These are phyloP conservation scores for Protomyces lactucae-debilis DNA, from an alignment of 1,139 yeast genomes.

Conservation along the genomic window DNA sequence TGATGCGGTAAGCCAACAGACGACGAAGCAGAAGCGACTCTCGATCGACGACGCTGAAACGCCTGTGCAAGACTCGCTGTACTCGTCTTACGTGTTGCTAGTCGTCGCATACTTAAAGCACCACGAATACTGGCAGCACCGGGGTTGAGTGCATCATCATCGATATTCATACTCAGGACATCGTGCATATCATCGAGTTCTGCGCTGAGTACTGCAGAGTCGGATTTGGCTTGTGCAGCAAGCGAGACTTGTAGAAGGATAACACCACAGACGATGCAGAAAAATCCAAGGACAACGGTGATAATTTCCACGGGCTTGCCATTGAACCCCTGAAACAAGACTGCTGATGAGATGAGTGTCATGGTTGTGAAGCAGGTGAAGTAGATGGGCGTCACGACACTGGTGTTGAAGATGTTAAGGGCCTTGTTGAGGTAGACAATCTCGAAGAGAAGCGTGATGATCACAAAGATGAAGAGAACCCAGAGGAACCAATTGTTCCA, in stretches of 20 bases:
- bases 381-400: slow-evolving; percentile 31
- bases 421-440: slow-evolving; percentile 31
- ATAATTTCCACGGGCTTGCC: slow-evolving; percentile 29
- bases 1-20: background rate
- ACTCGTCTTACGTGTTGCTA: slow-evolving; percentile 4
- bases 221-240: slow-evolving; percentile 26
- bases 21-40: background rate
- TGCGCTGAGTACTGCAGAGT: slow-evolving; percentile 23
- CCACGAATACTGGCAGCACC: slow-evolving; percentile 25
- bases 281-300: slow-evolving; percentile 29
- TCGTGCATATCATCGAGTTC: slow-evolving; percentile 27
- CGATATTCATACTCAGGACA: slow-evolving; percentile 12
- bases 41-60: background rate
- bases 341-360: slow-evolving; percentile 31
- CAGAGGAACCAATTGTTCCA: slow-evolving; percentile 31
- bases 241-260: slow-evolving; percentile 29
- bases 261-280: slow-evolving; percentile 28
- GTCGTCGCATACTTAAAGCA: slow-evolving; percentile 18
- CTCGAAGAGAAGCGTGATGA: slow-evolving; percentile 28
- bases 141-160: slow-evolving; percentile 18
- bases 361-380: slow-evolving; percentile 29
- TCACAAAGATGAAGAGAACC: slow-evolving; percentile 29
- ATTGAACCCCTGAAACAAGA: slow-evolving; percentile 30
- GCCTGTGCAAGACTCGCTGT: background rate
- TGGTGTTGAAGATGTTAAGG: slow-evolving; percentile 30